A percentile compares a stretch with the other conserved stretches of the same genome.
Conservation (phyloP, 352 stramenopile genomes). For the Globisporangium echinulatum region DNA sequence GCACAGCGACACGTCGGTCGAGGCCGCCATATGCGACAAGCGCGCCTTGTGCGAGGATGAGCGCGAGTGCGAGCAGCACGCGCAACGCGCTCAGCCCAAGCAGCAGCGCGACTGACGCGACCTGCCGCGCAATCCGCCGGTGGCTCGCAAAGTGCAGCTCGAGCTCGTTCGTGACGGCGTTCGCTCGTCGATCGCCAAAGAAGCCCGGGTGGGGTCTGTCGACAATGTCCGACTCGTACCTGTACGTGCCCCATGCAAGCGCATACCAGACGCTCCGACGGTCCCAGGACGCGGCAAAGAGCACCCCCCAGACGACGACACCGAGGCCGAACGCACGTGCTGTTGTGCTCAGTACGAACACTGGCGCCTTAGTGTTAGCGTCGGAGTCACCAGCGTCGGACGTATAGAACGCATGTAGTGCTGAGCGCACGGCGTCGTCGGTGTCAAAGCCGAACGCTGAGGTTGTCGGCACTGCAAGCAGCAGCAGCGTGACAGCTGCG, state of each 20-base stretch:
- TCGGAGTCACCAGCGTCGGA: not conserved
- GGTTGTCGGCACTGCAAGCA: slow-evolving; percentile 5
- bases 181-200: slow-evolving; percentile 14
- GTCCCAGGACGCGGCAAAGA: slow-evolving; percentile 57
- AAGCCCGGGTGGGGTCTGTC: slow-evolving; percentile 25
- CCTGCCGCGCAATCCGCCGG: slow-evolving; percentile 10
- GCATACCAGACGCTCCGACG: slow-evolving; percentile 50
- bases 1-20: slow-evolving; percentile 22
- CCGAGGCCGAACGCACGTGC: slow-evolving; percentile 18
- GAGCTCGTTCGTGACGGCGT: slow-evolving; percentile 27
- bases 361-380: too few species aligned
- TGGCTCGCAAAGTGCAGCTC: slow-evolving; percentile 16
- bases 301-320: slow-evolving; percentile 35
- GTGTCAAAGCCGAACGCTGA: not conserved
- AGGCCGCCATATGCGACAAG: slow-evolving; percentile 11
- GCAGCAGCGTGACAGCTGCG: slow-evolving; percentile 25
- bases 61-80: slow-evolving; percentile 17
- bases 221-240: slow-evolving; percentile 9
- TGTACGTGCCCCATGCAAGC: slow-evolving; percentile 48
- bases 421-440: slow-evolving; percentile 11
- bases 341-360: slow-evolving; percentile 2
- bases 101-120: slow-evolving; percentile 16
- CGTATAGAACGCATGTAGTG: slow-evolving; percentile 25
- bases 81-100: slow-evolving; percentile 15
- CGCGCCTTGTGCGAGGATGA: slow-evolving; percentile 27